Evolutionary conservation across 2,329 filamentous ascomycete species (phyloP).

Genomic region (Aspergillus calidoustus): DNA sequence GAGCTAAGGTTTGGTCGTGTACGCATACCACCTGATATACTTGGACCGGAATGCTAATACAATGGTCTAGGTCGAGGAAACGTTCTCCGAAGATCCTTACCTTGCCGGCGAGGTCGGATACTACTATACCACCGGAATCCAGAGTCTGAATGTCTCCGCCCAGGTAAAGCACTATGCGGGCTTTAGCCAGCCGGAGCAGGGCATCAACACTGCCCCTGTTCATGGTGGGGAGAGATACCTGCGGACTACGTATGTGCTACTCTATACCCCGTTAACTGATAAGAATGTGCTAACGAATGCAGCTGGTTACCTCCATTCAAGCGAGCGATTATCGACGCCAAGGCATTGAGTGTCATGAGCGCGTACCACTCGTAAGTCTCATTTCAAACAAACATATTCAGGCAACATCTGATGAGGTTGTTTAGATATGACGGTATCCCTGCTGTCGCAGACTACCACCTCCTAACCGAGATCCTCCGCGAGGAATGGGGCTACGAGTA

Average conservation of each 20-base stretch:
- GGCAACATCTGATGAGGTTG: neutral
- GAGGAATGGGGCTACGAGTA: slow-evolving; percentile 76
- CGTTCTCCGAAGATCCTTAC: slow-evolving; percentile 70
- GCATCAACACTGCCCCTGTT: slow-evolving; percentile 68
- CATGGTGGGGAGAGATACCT: slow-evolving; percentile 61
- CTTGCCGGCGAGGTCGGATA: slow-evolving; percentile 72
- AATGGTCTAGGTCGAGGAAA: slow-evolving; percentile 63
- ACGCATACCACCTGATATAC: slow-evolving; percentile 6
- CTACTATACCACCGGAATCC: slow-evolving; percentile 63
- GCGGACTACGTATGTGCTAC: slow-evolving; percentile 59
- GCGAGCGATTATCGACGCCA: slow-evolving; percentile 71
- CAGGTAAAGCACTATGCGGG: slow-evolving; percentile 78
- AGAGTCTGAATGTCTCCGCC: slow-evolving; percentile 68
- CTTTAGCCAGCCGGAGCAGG: slow-evolving; percentile 71
- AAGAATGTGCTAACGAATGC: neutral
- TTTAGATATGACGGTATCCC: slow-evolving; percentile 71
- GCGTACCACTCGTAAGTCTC: slow-evolving; percentile 64
- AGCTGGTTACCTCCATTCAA: slow-evolving; percentile 64
- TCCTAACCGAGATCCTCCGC: slow-evolving; percentile 70
- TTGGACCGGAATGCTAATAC: neutral
- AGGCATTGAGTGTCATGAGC: slow-evolving; percentile 72
- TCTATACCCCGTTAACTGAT: neutral
- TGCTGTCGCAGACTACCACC: slow-evolving; percentile 66
- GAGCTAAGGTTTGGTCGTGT: slow-evolving; percentile 72
- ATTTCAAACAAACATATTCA: neutral